Base-by-base conservation (phyloP, 2,329 filamentous ascomycete genomes). In the Diatrype stigma region DNA sequence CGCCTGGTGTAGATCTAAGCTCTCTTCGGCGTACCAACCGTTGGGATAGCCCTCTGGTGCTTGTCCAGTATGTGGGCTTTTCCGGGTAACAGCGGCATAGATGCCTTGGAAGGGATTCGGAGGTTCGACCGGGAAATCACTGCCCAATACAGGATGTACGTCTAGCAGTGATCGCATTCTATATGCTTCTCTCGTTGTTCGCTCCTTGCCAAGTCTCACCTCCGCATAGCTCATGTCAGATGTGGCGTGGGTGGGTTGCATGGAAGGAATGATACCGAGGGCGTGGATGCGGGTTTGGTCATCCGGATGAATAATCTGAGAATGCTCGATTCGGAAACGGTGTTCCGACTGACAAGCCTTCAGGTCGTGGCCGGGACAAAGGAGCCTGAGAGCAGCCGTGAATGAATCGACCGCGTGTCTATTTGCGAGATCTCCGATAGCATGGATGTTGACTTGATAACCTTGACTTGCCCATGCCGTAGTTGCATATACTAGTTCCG, bases 241-340 rank as follows among this genome's bases (percentile, higher is more conserved):
- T 3, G 85, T 89, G 21, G 86, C 85, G 60, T 89, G 85, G 0
- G 86, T 88, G 4, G 85, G 86, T 60, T 89, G 86, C 49, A 89
- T 82, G 2, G 82, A 86, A 1, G 85, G 84, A 48, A 88, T 76
- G 59, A 89, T 80, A 6, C 81, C 81, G 4, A 86, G 66, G 4
- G 72, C 68, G 48, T 71, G 72, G 60, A 89, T 80, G 28, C 84
- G 77, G 1, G 58, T 67, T 63, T 87, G 85, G 65, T 89, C 85
- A 51, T 75, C 71, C 3, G 82, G 81, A 60, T 86, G 80, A 52
- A 89, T 82, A 58, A 89, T 87, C 59, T 89, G 86, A 0, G 84
- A 70, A 68, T 89, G 86, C 63, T 89, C 86, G 60, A 89, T 83
- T 56, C 85, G 81, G 69, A 87, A 82, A 32, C 85, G 79, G 51